Evolutionary conservation across 371 early-diverging fungal species (phyloP), one percentile per base, ranked within the genome.

Genomic region (Blakeslea trispora): DNA sequence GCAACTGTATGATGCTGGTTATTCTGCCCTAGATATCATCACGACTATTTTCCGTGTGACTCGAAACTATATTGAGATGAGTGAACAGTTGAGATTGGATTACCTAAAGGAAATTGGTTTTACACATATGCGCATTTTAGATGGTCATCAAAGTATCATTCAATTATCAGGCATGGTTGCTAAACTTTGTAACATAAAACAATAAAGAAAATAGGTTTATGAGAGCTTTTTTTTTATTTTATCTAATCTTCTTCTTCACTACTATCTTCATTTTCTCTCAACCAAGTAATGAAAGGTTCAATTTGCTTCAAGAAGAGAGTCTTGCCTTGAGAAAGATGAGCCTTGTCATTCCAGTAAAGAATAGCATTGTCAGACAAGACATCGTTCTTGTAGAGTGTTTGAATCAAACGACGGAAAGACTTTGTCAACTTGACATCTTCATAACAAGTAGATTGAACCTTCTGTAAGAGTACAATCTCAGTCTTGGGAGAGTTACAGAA

Each of bases 321-420:
- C 75, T 93, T 93, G 56, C 95, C 95, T 65, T 90, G 89, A 28
- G 89, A 66, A 59, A 87, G 88, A 54, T 90, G 90, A 15, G 94
- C 96, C 81, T 93, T 96, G 59, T 91, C 88, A 15, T 80, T 83
- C 96, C 96, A 96, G 75, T 93, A 96, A 41, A 95, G 69, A 60
- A 96, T 91, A 43, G 94, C 95, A 58, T 83, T 86, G 63, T 93
- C 94, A 6, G 93, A 91, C 43, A 96, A 69, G 19, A 91, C 93
- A 59, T 95, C 96, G 61, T 89, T 79, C 75, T 92, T 86, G 85
- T 96, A 95, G 60, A 96, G 75, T 45, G 82, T 74, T 56, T 87
- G 83, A 45, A 92, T 83, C 48, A 94, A 89, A 57, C 83, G 84
- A 50, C 90, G 86, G 82, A 90, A 96, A 59, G 81, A 84, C 81